Evolutionary conservation across 116 monocot species (phyloP).

Genomic region (Zostera marina): DNA sequence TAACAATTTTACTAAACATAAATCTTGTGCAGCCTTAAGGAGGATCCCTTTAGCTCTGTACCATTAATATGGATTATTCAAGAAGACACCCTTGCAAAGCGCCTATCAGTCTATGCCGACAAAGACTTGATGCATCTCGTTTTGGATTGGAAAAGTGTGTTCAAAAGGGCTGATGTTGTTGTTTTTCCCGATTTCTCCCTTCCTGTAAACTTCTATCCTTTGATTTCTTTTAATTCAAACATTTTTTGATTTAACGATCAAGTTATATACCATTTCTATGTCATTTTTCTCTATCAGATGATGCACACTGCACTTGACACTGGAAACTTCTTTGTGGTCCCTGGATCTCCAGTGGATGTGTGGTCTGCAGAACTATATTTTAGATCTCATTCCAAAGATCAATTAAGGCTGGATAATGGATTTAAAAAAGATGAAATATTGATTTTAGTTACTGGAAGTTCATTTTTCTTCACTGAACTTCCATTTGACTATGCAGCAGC

Average conservation of each 20-base stretch:
- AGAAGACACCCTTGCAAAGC: constrained; percentile 67
- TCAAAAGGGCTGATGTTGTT: constrained; percentile 56
- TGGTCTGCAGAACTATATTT: constrained; percentile 36
- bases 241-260: neutral
- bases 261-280: neutral
- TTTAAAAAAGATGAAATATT: constrained; percentile 50
- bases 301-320: constrained; percentile 52
- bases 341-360: constrained; percentile 55
- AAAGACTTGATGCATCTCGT: constrained; percentile 32
- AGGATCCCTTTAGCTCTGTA: constrained; percentile 59
- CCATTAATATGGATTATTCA: constrained; percentile 92
- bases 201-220: constrained; percentile 30
- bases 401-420: constrained; percentile 37
- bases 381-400: constrained; percentile 27
- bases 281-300: constrained; percentile 37
- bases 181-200: constrained; percentile 87
- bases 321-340: constrained; percentile 79
- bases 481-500: constrained; percentile 39
- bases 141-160: constrained; percentile 56
- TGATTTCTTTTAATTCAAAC: neutral
- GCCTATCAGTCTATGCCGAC: constrained; percentile 38
- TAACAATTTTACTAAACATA: constrained; percentile 6
- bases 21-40: constrained; percentile 50
- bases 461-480: constrained; percentile 42
- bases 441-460: constrained; percentile 51